A percentile compares a stretch with the other conserved stretches of the same genome.
Evolutionary conservation across 225 moss, liverwort and hornwort genomes (phyloP).

Genomic region (Climacium dendroides): DNA sequence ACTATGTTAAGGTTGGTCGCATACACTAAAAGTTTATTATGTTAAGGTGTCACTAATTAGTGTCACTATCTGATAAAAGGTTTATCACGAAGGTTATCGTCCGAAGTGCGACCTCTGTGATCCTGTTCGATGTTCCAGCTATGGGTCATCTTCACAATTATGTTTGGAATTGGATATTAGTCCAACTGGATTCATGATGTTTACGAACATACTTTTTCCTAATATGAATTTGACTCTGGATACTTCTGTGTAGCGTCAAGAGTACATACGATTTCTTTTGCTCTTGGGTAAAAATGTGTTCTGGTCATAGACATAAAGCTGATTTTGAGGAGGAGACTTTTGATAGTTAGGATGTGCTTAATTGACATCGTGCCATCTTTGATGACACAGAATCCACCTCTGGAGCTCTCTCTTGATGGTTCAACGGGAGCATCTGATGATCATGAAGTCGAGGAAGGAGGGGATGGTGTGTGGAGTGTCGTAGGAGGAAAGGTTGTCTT

Average conservation of each 20-base stretch:
- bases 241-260: neutral
- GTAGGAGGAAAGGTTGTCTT: constrained; percentile 86
- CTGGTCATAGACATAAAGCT: neutral
- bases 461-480: constrained; percentile 98
- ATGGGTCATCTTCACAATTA: neutral
- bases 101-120: neutral
- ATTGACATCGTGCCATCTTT: neutral
- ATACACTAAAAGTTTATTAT: neutral
- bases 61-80: neutral
- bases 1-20: constrained; percentile 74
- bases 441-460: constrained; percentile 93
- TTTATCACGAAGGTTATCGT: neutral
- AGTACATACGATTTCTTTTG: neutral
- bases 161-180: neutral
- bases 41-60: too few species aligned
- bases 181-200: neutral
- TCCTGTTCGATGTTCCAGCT: neutral
- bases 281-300: neutral
- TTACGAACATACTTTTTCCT: neutral
- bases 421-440: constrained; percentile 94
- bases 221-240: neutral
- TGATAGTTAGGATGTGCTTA: neutral
- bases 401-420: constrained; percentile 92
- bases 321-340: neutral
- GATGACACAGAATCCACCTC: constrained; percentile 80